phyloP scores from a whole-genome alignment of 202 grass and related monocot genomes.

The Panicum virgatum region DNA sequence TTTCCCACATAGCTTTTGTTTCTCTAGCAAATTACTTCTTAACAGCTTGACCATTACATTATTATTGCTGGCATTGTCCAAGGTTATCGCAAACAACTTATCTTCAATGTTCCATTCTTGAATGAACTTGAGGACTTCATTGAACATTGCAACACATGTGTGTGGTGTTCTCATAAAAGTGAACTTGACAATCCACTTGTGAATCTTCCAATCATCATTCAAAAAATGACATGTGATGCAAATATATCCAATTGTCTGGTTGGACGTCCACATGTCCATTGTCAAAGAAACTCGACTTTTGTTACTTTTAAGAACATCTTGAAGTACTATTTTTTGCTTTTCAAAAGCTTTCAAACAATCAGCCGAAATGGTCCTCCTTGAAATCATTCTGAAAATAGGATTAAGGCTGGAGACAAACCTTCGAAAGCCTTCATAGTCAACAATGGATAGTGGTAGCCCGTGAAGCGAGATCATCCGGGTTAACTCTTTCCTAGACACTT shows the following conservation, averaged over 20 bases:
- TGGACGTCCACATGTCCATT: background rate
- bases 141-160: background rate
- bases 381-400: no score
- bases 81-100: background rate
- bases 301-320: background rate
- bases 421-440: no score
- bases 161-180: background rate
- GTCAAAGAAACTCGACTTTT: background rate
- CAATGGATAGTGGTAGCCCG: no score
- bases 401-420: no score
- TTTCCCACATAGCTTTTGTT: background rate
- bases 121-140: background rate
- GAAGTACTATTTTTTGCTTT: no score
- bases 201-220: background rate
- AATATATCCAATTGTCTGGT: background rate
- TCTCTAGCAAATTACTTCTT: background rate
- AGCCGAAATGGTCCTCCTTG: no score
- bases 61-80: background rate
- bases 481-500: no score
- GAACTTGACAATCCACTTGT: background rate
- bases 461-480: no score
- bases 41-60: background rate
- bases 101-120: background rate
- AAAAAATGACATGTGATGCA: background rate
- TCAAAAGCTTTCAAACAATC: no score